Base-by-base conservation (phyloP, 257 asterid genomes). In the Ocimum tenuiflorum region DNA sequence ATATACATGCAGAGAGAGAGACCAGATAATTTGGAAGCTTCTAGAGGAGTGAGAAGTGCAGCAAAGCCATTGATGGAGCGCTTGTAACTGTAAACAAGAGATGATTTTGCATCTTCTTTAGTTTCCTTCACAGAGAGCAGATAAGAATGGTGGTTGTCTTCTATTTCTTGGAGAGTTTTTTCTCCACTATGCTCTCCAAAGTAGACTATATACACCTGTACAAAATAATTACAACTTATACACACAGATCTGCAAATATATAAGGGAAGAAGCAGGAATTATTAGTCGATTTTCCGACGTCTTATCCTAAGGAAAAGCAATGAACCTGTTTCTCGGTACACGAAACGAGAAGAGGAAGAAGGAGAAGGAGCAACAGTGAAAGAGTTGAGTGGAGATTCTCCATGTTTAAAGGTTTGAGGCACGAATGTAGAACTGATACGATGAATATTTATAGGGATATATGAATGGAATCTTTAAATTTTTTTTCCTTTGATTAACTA, bases 41-140 rank as follows among this genome's bases (percentile, higher is more conserved):
- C 85, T 6, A 67, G 49, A 2, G 81, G 67, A 8, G 97, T 78
- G 71, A 92, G 97, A 59, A 76, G 53, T 1, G 95, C 97, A 2
- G 97, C 95, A 31, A 92, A 92, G 73, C 98, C 98, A 73, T 92
- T 89, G 88, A 92, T 80, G 80, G 87, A 81, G 69, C 80, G 79
- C 73, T 87, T 92, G 80, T 92, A 92, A 70, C 98, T 89, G 57
- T 92, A 92, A 71, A 92, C 38, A 60, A 92, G 94, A 41, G 96
- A 92, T 52, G 91, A 73, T 70, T 48, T 81, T 39, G 97, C 98
- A 10, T 89, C 91, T 72, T 83, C 87, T 55, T 82, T 87, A 8
- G 71, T 79, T 54, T 77, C 75, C 73, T 87, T 92, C 5, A 91
- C 88, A 0, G 96, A 83, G 4, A 65, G 45, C 1, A 91, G 83